Evolutionary conservation across 768 basidiomycete species (phyloP), one percentile per base, ranked within the genome.

Genomic region (Hypsizygus marmoreus): DNA sequence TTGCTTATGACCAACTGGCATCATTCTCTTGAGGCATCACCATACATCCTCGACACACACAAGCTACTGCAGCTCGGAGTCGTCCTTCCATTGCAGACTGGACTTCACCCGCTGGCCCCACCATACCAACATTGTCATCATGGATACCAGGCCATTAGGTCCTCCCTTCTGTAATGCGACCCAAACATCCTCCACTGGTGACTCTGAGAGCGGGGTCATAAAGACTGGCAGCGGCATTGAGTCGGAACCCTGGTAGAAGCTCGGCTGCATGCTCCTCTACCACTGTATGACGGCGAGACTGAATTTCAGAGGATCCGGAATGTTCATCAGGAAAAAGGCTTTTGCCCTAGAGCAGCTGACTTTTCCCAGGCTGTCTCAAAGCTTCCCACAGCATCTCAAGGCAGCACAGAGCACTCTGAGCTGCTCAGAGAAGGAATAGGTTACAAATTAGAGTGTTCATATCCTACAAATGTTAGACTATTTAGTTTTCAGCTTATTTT

Each of bases 201-300:
- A 16, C 5, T 11, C 16, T 3, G 14, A 13, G 12, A 24, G 22
- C 3, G 23, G 34, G 22, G 44, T 6, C 6, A 30, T 20, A 11
- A 20, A 26, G 6, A 39, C 29, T 8, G 19, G 13, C 11, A 16
- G 13, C 29, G 45, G 45, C 6, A 47, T 5, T 1, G 40, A 14
- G n/a, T 32, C 38, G 3, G 31, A 16, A 11, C 31, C 11, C n/a
- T 33, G 4, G 1, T 43, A 22, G 37, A 53, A 53, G 3, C 39
- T 16, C 9, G 43, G 51, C 28, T 53, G 51, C 38, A 53, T 38
- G 12, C n/a, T n/a, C 23, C 34, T 30, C 51, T 47, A 53, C 51
- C 47, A 53, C 4, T 19, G 24, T 34, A 49, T 38, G 16, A 53
- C 20, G 3, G 47, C 47, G 13, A 38, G 36, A 13, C 51, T 43